phyloP scores from a whole-genome alignment of 2,329 filamentous ascomycete genomes.

The Fusarium concolor region DNA sequence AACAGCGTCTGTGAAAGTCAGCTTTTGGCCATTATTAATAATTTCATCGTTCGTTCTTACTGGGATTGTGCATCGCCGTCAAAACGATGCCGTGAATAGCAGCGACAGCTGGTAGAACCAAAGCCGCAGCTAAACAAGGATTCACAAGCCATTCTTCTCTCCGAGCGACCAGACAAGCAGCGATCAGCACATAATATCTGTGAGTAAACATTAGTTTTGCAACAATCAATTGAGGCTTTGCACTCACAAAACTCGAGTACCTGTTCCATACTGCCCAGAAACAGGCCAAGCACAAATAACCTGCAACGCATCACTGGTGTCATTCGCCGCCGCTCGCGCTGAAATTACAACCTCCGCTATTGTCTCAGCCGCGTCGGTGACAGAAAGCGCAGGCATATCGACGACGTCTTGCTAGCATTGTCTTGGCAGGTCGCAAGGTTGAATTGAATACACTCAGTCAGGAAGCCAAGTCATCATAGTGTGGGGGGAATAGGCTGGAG shows the following conservation, averaged over 20 bases:
- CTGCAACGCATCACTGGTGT: conserved; percentile 42
- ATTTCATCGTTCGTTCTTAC: conserved; percentile 54
- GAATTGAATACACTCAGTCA: neutral
- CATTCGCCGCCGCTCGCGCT: neutral
- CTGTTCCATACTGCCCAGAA: conserved; percentile 67
- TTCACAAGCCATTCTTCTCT: conserved; percentile 71
- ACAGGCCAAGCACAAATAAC: conserved; percentile 69
- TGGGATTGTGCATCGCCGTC: conserved; percentile 66
- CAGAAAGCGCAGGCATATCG: conserved; percentile 15
- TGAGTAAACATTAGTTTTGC: neutral
- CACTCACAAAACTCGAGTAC: conserved; percentile 63
- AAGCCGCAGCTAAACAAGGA: conserved; percentile 71
- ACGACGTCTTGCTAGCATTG: conserved; percentile 4
- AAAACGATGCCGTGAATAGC: conserved; percentile 73
- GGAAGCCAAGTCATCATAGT: neutral
- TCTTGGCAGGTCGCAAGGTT: neutral
- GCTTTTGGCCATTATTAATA: fast-evolving
- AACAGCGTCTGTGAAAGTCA: conserved; percentile 61
- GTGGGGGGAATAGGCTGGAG: conserved; percentile 1
- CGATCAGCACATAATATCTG: conserved; percentile 73
- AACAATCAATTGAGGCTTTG: fast-evolving
- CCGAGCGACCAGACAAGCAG: conserved; percentile 71
- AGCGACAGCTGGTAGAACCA: conserved; percentile 72
- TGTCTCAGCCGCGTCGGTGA: neutral
- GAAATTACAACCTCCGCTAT: neutral